Base-by-base conservation (phyloP, 805 yeast species). In the Yarrowia osloensis region DNA sequence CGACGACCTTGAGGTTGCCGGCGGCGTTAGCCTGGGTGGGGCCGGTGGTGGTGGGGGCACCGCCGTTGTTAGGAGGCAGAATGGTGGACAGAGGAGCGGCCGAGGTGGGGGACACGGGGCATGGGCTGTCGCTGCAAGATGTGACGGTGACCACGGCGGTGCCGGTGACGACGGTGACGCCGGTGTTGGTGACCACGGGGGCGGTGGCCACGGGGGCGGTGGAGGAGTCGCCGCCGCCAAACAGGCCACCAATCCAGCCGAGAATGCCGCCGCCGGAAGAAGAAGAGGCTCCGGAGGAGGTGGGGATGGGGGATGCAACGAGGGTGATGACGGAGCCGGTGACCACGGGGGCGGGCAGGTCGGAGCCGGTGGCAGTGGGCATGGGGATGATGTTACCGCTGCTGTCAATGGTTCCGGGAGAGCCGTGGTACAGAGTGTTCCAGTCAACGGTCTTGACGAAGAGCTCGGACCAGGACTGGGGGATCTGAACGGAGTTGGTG, bases 191-290 rank as follows among this genome's bases (percentile, higher is more conserved):
- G 40, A 29, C 47, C 13, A 57, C 63, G 52, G 69, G 67, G n/a
- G 55, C 68, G 57, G 70, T 21, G 29, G 57, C 65, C 26, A 63
- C 68, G 40, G 69, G 40, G 33, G 69, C 59, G n/a, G n/a, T n/a
- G 11, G 57, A 26, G 13, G 63, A 35, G 17, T 11, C 15, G 63
- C 46, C 68, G 31, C 67, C 54, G 21, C 70, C 70, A 46, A 59
- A 52, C 57, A 52, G 63, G 3, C 63, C 63, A 26, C 49, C 63
- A 15, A 57, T 40, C 63, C 63, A 57, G 47, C 63, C 63, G 5
- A 57, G 49, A 28, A 57, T 54, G 61, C 61, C 49, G 11, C 63
- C 63, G 26, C 37, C 42, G 17, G 67, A 24, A 6, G 67, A 33
- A 24, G 67, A 49, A 1, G 66, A 19, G 31, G 21, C 42, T 35